Base-by-base conservation (phyloP, 257 asterid genomes). In the Fraxinus anomala region DNA sequence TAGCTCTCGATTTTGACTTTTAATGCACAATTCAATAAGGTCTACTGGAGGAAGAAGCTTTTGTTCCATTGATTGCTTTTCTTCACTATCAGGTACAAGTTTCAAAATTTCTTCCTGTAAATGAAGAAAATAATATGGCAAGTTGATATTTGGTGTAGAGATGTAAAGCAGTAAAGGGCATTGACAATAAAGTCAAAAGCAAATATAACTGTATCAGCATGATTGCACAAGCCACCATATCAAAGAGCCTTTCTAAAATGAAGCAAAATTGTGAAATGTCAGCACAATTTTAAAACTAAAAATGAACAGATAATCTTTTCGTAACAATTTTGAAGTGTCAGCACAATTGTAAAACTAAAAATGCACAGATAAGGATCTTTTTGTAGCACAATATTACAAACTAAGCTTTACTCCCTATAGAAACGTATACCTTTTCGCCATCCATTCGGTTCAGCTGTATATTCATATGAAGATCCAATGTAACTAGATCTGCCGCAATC, bases 11-110 rank as follows among this genome's bases (percentile, higher is more conserved):
- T 84, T 80, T 75, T 84, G 86, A 70, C 82, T 85, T 84, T 87
- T 86, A 19, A 95, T 91, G 91, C 98, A 93, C 78, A 88, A 74
- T 67, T 91, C 91, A 44, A 95, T 87, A 76, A 95, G 97, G 78
- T 95, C 92, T 56, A 88, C 79, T n/a, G 98, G 96, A 54, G 94
- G 85, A 73, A 90, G 93, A 86, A 93, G 96, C 68, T 76, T 84
- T 39, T 86, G 81, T 59, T 68, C 86, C 19, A 89, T 79, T 37
- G 84, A 73, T 84, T 86, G 90, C 85, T 75, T 90, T 84, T 91
- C 98, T 67, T 88, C 90, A 16, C 71, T 39, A 59, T 86, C 88
- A 1, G 89, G 87, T 69, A 87, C 77, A 75, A 83, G 79, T 76
- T 74, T 74, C 76, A 89, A 71, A 71, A 91, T 89, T 84, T 90